Percentiles rank a stretch among this genome's conserved stretches.
These are phyloP conservation scores for Suhomyces sp. DNA, from an alignment of 805 yeast species.

Conservation along the genomic window DNA sequence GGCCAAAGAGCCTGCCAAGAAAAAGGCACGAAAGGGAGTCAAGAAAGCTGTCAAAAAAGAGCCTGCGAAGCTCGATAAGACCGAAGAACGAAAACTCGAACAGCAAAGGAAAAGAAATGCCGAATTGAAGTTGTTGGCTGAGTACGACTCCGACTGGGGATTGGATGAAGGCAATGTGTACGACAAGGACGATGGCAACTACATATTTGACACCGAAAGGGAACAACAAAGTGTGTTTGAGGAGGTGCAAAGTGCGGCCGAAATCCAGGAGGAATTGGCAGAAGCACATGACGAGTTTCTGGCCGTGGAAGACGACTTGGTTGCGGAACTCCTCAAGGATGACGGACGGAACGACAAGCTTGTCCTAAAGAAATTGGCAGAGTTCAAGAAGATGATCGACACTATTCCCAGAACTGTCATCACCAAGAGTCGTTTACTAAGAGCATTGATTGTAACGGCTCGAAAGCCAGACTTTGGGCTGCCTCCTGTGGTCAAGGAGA, in stretches of 20 bases:
- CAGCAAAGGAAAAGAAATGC: slow-evolving; percentile 9
- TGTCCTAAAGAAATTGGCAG: slow-evolving; percentile 15
- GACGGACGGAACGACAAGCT: slow-evolving; percentile 14
- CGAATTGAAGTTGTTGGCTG: slow-evolving; percentile 11
- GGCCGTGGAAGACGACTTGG: slow-evolving; percentile 13
- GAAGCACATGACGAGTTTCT: slow-evolving; percentile 16
- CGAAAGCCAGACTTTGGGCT: slow-evolving; percentile 21
- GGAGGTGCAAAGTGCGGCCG: slow-evolving; percentile 23
- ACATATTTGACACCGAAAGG: slow-evolving; percentile 30
- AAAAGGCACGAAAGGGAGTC: slow-evolving; percentile 5
- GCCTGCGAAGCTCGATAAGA: background rate
- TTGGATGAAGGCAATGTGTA: slow-evolving; percentile 33
- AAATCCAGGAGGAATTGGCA: slow-evolving; percentile 16
- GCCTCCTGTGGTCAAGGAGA: background rate
- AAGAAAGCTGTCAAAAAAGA: slow-evolving; percentile 4
- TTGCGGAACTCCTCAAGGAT: slow-evolving; percentile 13
- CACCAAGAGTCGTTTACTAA: slow-evolving; percentile 27
- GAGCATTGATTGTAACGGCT: slow-evolving; percentile 28
- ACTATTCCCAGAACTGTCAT: slow-evolving; percentile 30
- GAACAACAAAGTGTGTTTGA: slow-evolving; percentile 26
- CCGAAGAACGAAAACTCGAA: slow-evolving; percentile 16
- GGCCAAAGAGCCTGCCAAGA: slow-evolving; percentile 1
- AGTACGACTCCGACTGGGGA: slow-evolving; percentile 43
- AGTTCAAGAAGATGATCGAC: slow-evolving; percentile 13
- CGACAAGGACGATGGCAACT: slow-evolving; percentile 26